These are phyloP conservation scores for Eurotiales sp. DNA, from an alignment of 2,329 filamentous ascomycete genomes.

Conservation along the genomic window DNA sequence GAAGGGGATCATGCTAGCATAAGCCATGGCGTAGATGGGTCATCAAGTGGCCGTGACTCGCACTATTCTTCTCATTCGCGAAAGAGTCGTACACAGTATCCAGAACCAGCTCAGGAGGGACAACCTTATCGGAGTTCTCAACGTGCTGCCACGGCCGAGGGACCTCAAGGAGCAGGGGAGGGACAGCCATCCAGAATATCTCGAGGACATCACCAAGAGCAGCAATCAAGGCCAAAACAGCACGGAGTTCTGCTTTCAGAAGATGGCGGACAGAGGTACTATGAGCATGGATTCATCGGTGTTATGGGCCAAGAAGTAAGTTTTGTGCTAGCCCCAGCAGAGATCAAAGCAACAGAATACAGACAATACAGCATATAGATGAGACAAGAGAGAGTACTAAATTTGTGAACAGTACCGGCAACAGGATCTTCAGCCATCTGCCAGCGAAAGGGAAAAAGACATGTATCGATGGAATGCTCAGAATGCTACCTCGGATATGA, in stretches of 20 bases:
- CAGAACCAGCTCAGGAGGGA: not conserved
- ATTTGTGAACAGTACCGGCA: not conserved
- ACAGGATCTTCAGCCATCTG: not conserved
- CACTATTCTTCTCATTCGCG: not conserved
- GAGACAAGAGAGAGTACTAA: too few species aligned
- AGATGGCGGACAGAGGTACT: conserved; percentile 2
- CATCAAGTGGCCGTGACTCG: not conserved
- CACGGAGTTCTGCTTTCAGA: not conserved
- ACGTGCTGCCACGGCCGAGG: too few species aligned
- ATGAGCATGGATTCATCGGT: conserved; percentile 7
- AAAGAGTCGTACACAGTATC: not conserved
- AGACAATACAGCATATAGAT: too few species aligned
- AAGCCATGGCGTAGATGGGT: not conserved
- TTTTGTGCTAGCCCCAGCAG: not conserved
- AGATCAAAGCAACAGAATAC: too few species aligned
- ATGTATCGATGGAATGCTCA: not conserved
- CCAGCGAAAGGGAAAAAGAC: not conserved
- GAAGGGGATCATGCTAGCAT: not conserved
- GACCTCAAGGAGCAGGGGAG: not conserved
- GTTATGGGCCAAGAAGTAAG: conserved; percentile 7
- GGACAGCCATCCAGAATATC: too few species aligned
- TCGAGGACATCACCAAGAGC: not conserved
- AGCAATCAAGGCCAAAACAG: not conserved
- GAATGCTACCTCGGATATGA: not conserved
- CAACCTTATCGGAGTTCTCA: too few species aligned